Evolutionary conservation across 1,284 basidiomycete genomes (phyloP).

Genomic region (Pseudozyma hubeiensis): DNA sequence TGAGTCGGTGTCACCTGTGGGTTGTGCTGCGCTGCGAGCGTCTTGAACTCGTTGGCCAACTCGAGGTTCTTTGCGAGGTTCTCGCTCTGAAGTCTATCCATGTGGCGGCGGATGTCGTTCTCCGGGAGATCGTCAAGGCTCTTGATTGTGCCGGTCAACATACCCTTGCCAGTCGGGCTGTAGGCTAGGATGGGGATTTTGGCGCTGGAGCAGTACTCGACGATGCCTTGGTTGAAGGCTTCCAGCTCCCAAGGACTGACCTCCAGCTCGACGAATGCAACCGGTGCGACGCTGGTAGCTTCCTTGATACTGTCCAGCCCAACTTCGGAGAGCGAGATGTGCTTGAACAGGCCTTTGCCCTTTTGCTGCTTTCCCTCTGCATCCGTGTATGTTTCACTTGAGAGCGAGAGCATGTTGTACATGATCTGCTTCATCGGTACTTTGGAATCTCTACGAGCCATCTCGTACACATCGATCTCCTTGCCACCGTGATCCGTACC

Average conservation of each 20-base stretch:
- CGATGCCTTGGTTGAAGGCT: constrained; percentile 70
- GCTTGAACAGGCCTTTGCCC: constrained; percentile 58
- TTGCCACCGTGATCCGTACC: constrained; percentile 56
- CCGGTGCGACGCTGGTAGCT: constrained; percentile 46
- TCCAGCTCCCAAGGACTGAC: constrained; percentile 75
- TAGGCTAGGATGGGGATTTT: constrained; percentile 75
- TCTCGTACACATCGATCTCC: constrained; percentile 58
- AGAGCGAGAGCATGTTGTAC: constrained; percentile 51
- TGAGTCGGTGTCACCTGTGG: constrained; percentile 73
- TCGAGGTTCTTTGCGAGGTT: constrained; percentile 76
- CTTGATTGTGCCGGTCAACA: constrained; percentile 75
- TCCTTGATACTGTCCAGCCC: constrained; percentile 52
- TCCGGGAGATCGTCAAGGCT: constrained; percentile 73
- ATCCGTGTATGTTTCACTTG: constrained; percentile 36
- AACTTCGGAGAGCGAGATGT: constrained; percentile 62
- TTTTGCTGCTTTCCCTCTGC: constrained; percentile 24
- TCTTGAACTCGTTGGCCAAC: constrained; percentile 72
- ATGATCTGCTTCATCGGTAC: constrained; percentile 40
- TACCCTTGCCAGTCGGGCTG: constrained; percentile 70
- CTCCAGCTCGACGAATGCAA: constrained; percentile 76
- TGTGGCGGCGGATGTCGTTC: constrained; percentile 71
- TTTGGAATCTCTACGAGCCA: constrained; percentile 45
- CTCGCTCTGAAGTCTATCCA: constrained; percentile 70
- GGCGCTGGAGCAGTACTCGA: constrained; percentile 71
- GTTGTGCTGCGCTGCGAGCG: constrained; percentile 26